Conservation (phyloP, 352 stramenopile species). For the Pythium guiyangense region DNA sequence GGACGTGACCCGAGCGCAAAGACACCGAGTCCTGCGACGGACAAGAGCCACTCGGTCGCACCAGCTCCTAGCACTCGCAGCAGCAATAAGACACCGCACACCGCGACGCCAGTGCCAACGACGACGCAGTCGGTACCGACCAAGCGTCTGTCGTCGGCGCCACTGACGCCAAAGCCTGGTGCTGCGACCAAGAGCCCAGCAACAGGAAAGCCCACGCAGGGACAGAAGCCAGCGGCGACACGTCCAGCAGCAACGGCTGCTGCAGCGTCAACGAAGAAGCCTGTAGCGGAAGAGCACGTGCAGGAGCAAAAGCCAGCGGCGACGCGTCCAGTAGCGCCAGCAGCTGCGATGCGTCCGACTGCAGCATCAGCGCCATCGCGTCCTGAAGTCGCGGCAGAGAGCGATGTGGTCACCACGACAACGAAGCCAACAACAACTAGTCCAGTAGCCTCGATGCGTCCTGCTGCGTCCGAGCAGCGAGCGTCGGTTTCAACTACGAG, state of each 20-base stretch:
- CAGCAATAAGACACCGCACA: neutral
- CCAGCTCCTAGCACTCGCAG: too few species aligned
- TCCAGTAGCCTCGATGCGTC: too few species aligned
- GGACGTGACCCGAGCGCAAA: too few species aligned
- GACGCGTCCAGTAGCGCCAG: neutral
- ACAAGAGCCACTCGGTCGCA: too few species aligned
- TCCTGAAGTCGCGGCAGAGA: too few species aligned
- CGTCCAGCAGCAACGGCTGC: neutral
- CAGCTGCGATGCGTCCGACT: neutral
- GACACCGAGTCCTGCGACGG: too few species aligned
- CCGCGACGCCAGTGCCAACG: neutral
- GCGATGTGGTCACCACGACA: too few species aligned
- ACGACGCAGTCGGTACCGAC: neutral
- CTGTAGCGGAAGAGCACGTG: neutral
- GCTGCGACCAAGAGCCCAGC: conserved; percentile 1
- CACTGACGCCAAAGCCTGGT: neutral
- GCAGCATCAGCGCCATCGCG: too few species aligned
- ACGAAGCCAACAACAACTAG: too few species aligned
- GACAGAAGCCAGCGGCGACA: neutral
- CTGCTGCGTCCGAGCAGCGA: too few species aligned
- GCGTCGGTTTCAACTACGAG: too few species aligned
- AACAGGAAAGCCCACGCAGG: neutral
- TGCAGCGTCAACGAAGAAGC: neutral
- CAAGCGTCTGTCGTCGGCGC: neutral
- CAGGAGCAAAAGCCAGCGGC: neutral